phyloP scores from a whole-genome alignment of 1,284 basidiomycete species.

The Mixia osmundae region DNA sequence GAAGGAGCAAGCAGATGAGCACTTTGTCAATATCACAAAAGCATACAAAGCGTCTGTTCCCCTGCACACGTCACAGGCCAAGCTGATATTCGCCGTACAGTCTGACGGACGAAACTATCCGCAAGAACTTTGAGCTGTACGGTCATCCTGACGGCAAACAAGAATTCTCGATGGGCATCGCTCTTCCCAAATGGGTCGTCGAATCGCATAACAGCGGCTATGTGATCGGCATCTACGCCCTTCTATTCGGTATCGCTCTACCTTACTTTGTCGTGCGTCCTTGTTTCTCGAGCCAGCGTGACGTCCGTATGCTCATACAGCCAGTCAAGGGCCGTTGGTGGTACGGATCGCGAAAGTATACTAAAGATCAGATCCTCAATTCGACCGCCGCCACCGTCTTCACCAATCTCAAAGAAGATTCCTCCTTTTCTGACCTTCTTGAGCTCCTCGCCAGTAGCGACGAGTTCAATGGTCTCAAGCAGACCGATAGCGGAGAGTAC shows the following conservation, averaged over 20 bases:
- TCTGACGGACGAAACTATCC: constrained; percentile 77
- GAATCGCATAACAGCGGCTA: constrained; percentile 76
- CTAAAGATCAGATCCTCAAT: constrained; percentile 76
- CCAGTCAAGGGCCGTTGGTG: constrained; percentile 77
- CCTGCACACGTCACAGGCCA: not conserved
- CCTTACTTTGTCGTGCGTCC: constrained; percentile 61
- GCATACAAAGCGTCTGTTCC: constrained; percentile 72
- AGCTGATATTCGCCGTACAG: constrained; percentile 23
- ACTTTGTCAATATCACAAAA: constrained; percentile 86
- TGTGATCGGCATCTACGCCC: constrained; percentile 68
- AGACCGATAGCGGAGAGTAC: constrained; percentile 15
- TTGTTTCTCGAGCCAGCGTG: not conserved
- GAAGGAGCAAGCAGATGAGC: constrained; percentile 60
- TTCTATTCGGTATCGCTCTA: constrained; percentile 64
- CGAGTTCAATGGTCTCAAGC: constrained; percentile 35
- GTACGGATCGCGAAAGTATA: constrained; percentile 76
- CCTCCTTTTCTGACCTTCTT: constrained; percentile 47
- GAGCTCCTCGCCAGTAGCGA: constrained; percentile 48
- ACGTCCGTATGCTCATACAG: not conserved
- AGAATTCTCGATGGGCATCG: constrained; percentile 85
- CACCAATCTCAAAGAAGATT: constrained; percentile 59
- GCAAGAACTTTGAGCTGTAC: constrained; percentile 72
- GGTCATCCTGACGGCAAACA: constrained; percentile 94
- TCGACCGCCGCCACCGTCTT: constrained; percentile 73
- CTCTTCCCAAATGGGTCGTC: constrained; percentile 81